phyloP scores from a whole-genome alignment of 371 early-diverging fungal species.

The Lichtheimia ramosa region DNA sequence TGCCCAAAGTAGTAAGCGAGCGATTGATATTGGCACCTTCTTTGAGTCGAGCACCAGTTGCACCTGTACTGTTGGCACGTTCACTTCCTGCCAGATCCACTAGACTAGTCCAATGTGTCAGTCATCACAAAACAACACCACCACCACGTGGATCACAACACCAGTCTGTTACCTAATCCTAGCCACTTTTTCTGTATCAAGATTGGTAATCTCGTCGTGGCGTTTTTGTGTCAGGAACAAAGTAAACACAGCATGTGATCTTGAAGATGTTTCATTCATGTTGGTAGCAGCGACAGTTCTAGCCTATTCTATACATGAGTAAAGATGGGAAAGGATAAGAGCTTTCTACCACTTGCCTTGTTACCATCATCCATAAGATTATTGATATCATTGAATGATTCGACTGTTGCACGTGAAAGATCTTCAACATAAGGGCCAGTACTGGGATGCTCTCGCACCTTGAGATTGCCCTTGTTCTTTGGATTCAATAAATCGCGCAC shows the following conservation, averaged over 20 bases:
- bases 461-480: slow-evolving; percentile 74
- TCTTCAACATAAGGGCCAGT: slow-evolving; percentile 93
- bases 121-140: too few relatives aligned
- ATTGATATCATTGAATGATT: slow-evolving; percentile 73
- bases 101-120: slow-evolving; percentile 37
- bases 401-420: slow-evolving; percentile 81
- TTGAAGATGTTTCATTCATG: slow-evolving; percentile 94
- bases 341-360: slow-evolving; percentile 49
- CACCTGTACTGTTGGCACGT: slow-evolving; percentile 93
- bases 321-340: too few relatives aligned
- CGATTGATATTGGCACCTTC: slow-evolving; percentile 99
- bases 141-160: too few relatives aligned
- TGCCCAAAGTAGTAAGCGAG: slow-evolving; percentile 94
- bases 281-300: slow-evolving; percentile 93
- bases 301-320: too few relatives aligned
- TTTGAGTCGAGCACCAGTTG: slow-evolving; percentile 92
- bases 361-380: slow-evolving; percentile 88
- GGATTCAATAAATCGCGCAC: slow-evolving; percentile 92
- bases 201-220: slow-evolving; percentile 56
- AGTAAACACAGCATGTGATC: slow-evolving; percentile 96
- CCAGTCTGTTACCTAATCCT: slow-evolving; percentile 51
- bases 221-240: slow-evolving; percentile 75
- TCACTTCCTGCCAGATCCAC: slow-evolving; percentile 96
- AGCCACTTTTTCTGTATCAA: slow-evolving; percentile 77
- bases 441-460: slow-evolving; percentile 87